phyloP scores from a whole-genome alignment of 768 basidiomycete species.

The Tremella mesenterica region DNA sequence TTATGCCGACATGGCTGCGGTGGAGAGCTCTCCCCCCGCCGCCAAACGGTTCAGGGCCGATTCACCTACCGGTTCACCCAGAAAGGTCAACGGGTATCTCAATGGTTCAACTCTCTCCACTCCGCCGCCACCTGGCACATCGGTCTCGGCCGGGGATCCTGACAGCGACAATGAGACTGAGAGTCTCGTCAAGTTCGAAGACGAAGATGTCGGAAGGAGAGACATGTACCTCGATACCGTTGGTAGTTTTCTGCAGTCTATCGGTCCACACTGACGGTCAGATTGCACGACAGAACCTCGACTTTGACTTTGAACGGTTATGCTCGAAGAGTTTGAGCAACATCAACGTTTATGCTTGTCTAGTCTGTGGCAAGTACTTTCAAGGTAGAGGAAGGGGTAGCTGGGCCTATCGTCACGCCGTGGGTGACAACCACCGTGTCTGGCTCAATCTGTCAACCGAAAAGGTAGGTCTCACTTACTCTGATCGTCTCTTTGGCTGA shows the following conservation, averaged over 20 bases:
- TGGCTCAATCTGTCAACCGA: conserved; percentile 91
- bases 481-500: neutral
- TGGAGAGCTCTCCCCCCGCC: conserved; percentile 25
- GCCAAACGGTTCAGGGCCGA: conserved; percentile 29
- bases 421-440: conserved; percentile 96
- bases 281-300: conserved; percentile 83
- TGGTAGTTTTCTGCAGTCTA: conserved; percentile 42
- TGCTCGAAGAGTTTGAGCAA: conserved; percentile 94
- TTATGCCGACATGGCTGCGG: neutral
- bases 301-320: conserved; percentile 98
- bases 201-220: conserved; percentile 49
- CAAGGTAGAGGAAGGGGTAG: conserved; percentile 90
- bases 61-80: conserved; percentile 4
- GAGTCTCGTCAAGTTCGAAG: conserved; percentile 19
- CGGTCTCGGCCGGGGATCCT: conserved; percentile 48
- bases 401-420: conserved; percentile 92
- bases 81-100: conserved; percentile 53
- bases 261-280: conserved; percentile 39
- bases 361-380: conserved; percentile 97
- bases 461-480: conserved; percentile 55
- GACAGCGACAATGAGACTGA: conserved; percentile 40
- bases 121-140: conserved; percentile 62
- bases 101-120: conserved; percentile 55
- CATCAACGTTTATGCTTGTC: conserved; percentile 94
- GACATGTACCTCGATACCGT: conserved; percentile 94